phyloP scores from a whole-genome alignment of 768 basidiomycete species.

The Lactifluus echinatus region DNA sequence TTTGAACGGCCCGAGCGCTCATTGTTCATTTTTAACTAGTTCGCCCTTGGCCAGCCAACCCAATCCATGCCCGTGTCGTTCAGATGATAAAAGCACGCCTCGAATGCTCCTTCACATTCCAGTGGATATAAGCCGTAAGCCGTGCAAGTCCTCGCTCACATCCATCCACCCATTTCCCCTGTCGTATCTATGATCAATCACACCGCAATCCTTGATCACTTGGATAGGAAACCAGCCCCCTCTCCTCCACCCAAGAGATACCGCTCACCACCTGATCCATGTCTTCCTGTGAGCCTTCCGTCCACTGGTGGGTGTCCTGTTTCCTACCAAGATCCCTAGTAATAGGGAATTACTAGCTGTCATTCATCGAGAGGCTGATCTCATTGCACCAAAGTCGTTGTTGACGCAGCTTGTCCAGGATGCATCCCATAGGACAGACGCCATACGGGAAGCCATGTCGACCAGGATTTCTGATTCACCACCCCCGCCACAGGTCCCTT shows the following conservation, averaged over 20 bases:
- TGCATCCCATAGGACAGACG: slow-evolving; percentile 25
- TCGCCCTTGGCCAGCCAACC: too few relatives aligned
- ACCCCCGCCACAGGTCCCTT: slow-evolving; percentile 16
- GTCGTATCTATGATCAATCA: slow-evolving; percentile 17
- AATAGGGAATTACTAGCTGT: slow-evolving; percentile 42
- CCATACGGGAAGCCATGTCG: slow-evolving; percentile 16
- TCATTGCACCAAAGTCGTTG: slow-evolving; percentile 47
- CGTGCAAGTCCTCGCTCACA: neutral
- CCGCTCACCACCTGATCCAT: slow-evolving; percentile 41
- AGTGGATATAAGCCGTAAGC: neutral
- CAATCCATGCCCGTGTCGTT: slow-evolving; percentile 1
- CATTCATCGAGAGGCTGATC: slow-evolving; percentile 61
- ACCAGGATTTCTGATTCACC: slow-evolving; percentile 31
- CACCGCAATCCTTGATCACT: slow-evolving; percentile 8
- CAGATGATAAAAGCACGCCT: neutral
- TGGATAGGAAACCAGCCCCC: slow-evolving; percentile 2
- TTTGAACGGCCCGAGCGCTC: too few relatives aligned
- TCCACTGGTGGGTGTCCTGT: slow-evolving; percentile 40
- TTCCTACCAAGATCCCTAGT: neutral
- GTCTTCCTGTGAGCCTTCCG: slow-evolving; percentile 63
- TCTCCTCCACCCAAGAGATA: slow-evolving; percentile 24
- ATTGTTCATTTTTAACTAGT: neutral
- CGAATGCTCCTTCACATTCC: neutral
- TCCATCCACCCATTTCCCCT: neutral
- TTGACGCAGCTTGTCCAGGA: slow-evolving; percentile 39